Evolutionary conservation across 1,284 basidiomycete genomes (phyloP).

Genomic region (Marasmius oreades): DNA sequence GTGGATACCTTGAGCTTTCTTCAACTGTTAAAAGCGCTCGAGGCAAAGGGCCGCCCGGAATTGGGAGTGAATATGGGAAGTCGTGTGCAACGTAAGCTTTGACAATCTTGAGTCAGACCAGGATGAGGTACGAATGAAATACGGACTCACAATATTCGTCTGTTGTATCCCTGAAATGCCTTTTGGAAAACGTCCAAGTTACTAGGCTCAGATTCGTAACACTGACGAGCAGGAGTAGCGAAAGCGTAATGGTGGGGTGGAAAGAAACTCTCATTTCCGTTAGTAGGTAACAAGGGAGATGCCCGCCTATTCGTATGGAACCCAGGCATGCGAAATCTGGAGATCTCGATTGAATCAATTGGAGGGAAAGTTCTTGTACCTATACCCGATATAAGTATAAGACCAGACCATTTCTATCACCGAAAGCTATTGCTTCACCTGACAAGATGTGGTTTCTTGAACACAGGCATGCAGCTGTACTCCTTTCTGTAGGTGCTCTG

Average conservation of each 20-base stretch:
- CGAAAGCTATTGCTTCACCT: not conserved
- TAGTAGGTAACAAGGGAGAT: not conserved
- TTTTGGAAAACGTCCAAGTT: not conserved
- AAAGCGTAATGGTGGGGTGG: not conserved
- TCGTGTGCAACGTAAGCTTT: slow-evolving; percentile 11
- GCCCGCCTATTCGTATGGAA: not conserved
- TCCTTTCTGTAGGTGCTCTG: not conserved
- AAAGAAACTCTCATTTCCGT: not conserved
- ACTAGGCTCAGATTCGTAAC: not conserved
- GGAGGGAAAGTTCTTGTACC: not conserved
- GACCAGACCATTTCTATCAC: not conserved
- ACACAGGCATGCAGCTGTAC: not conserved
- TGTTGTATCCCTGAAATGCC: not conserved
- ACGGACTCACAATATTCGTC: not conserved
- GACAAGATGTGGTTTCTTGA: not conserved
- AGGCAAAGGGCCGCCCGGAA: not conserved
- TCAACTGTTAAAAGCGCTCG: slow-evolving; percentile 15
- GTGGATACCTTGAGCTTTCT: slow-evolving; percentile 18
- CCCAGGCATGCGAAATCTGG: not conserved
- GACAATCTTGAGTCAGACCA: not conserved
- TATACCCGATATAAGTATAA: not conserved
- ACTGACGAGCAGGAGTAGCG: not conserved
- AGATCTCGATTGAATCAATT: not conserved
- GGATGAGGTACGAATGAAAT: not conserved
- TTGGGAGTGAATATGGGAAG: slow-evolving; percentile 8